These are phyloP conservation scores for Gossypium turneri DNA, from an alignment of 345 rosid genomes.

Conservation along the genomic window DNA sequence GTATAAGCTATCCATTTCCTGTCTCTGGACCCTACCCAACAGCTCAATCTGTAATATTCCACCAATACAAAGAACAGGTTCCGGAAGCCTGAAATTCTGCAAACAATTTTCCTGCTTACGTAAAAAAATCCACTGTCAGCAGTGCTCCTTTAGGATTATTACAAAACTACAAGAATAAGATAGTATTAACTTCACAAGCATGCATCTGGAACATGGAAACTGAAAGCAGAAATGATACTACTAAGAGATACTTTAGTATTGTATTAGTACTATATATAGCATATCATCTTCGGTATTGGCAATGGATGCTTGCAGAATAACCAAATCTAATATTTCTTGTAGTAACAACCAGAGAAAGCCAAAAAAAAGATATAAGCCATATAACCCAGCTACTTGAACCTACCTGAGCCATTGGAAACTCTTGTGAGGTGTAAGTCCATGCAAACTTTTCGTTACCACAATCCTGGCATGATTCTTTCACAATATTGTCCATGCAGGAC, in stretches of 20 bases:
- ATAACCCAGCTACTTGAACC: constrained; percentile 13
- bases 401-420: constrained; percentile 94
- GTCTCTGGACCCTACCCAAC: constrained; percentile 82
- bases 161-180: not conserved
- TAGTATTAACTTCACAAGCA: not conserved
- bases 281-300: not conserved
- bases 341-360: not conserved
- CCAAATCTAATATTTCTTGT: not conserved
- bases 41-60: constrained; percentile 77
- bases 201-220: not conserved
- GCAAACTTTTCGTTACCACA: constrained; percentile 38
- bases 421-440: constrained; percentile 83
- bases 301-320: not conserved
- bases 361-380: not conserved
- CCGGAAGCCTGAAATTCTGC: constrained; percentile 83
- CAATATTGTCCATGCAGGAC: constrained; percentile 21
- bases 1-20: constrained; percentile 69
- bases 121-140: not conserved
- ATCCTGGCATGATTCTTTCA: constrained; percentile 27
- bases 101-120: constrained; percentile 60
- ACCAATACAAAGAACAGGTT: constrained; percentile 81
- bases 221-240: not conserved
- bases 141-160: not conserved
- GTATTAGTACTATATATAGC: not conserved
- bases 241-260: not conserved